Conservation (phyloP, 768 basidiomycete species). For the Naganishia onofrii region DNA sequence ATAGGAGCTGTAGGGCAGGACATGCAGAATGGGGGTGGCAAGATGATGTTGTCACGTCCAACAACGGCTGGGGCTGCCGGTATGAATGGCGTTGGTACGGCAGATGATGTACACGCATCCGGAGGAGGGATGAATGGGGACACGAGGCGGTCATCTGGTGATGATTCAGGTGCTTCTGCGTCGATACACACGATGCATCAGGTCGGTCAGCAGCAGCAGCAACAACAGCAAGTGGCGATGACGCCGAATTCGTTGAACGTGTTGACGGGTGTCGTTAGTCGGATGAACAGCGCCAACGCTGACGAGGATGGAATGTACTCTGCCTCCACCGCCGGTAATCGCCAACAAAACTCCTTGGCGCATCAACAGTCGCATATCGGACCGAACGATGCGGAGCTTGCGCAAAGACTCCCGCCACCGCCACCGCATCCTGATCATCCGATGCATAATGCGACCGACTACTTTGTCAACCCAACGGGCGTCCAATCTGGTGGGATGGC, state of each 20-base stretch:
- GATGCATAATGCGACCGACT: constrained; percentile 13
- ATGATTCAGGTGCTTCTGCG: neutral
- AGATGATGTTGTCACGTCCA: constrained; percentile 32
- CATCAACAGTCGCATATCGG: neutral
- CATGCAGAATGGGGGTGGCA: constrained; percentile 14
- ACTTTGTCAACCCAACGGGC: constrained; percentile 1
- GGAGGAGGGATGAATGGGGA: constrained; percentile 12
- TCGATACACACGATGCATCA: neutral
- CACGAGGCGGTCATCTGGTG: constrained; percentile 1
- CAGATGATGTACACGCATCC: too few species aligned
- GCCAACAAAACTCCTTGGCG: neutral
- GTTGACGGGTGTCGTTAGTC: constrained; percentile 73
- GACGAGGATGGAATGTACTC: neutral
- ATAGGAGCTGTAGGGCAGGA: neutral
- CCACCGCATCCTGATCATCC: constrained; percentile 20
- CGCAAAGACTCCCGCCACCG: neutral
- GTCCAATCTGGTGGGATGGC: neutral
- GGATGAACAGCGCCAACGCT: constrained; percentile 45
- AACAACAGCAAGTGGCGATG: constrained; percentile 48
- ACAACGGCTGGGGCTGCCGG: constrained; percentile 17
- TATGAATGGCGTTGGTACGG: neutral
- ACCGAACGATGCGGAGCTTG: neutral
- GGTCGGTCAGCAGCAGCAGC: constrained; percentile 34
- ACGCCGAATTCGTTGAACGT: constrained; percentile 73
- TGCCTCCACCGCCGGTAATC: neutral